Evolutionary conservation across 345 rosid species (phyloP).

Genomic region (Sonneratia caseolaris): DNA sequence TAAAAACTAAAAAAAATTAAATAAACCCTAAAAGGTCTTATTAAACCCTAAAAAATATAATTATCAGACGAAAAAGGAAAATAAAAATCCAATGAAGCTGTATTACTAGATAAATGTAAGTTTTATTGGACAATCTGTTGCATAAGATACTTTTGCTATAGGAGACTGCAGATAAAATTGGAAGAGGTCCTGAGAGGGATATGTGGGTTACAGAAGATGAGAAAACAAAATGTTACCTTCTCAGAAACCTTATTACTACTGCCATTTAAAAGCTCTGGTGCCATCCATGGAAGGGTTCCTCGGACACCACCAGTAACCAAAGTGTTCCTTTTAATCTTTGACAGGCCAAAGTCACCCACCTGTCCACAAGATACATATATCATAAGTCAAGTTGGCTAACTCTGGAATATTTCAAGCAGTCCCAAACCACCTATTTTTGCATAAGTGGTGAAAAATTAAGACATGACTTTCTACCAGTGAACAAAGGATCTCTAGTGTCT

Average conservation of each 20-base stretch:
- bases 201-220: not conserved
- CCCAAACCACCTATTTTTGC: no score
- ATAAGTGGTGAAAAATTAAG: no score
- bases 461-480: no score
- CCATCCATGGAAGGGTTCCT: constrained; percentile 87
- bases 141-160: no score
- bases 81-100: no score
- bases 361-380: constrained; percentile 6
- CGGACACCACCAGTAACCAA: constrained; percentile 76
- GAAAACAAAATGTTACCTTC: constrained; percentile 27
- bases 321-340: constrained; percentile 68
- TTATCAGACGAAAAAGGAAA: no score
- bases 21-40: no score
- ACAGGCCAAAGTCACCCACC: constrained; percentile 79
- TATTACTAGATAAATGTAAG: no score
- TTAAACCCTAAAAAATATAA: no score
- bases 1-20: no score
- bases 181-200: not conserved
- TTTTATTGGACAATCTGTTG: no score
- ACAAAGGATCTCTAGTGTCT: not conserved
- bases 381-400: not conserved
- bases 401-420: no score
- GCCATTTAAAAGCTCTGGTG: constrained; percentile 66
- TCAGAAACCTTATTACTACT: constrained; percentile 67
- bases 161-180: not conserved